Conservation (phyloP, 1,284 basidiomycete genomes). For the Puccinia polysora region DNA sequence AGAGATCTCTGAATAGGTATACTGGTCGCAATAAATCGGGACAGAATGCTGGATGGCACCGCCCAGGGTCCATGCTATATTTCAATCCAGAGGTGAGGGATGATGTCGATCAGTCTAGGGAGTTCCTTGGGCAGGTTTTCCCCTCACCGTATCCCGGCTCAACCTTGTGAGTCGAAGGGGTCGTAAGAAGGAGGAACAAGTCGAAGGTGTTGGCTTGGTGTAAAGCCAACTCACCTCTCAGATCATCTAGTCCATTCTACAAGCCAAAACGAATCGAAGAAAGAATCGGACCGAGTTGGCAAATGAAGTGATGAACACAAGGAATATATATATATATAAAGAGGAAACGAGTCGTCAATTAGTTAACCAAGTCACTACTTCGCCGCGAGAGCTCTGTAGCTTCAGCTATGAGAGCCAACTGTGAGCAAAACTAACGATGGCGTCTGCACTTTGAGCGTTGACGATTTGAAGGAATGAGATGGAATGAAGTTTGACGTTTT, state of each 20-base stretch:
- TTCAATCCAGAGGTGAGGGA: too few relatives aligned
- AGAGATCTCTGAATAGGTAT: neutral
- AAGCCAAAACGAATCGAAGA: neutral
- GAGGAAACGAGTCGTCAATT: neutral
- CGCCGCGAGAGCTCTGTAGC: too few relatives aligned
- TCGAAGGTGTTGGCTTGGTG: constrained; percentile 31
- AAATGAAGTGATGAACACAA: neutral
- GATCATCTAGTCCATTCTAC: constrained; percentile 70
- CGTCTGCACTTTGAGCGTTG: constrained; percentile 22
- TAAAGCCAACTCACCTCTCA: constrained; percentile 60
- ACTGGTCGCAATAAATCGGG: constrained; percentile 65
- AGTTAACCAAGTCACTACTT: too few relatives aligned
- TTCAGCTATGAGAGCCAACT: neutral
- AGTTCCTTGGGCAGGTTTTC: too few relatives aligned
- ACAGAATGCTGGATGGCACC: constrained; percentile 65
- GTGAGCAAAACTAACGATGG: constrained; percentile 12
- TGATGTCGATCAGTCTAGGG: too few relatives aligned
- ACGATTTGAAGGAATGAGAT: neutral
- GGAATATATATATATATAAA: neutral
- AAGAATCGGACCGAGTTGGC: neutral
- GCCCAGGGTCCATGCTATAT: constrained; percentile 65
- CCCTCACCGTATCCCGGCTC: too few relatives aligned
- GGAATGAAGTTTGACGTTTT: constrained; percentile 39
- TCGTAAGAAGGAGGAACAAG: neutral
- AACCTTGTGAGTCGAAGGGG: too few relatives aligned